phyloP scores from a whole-genome alignment of 192 early-diverging fungal species.

The Backusella morwellensis region DNA sequence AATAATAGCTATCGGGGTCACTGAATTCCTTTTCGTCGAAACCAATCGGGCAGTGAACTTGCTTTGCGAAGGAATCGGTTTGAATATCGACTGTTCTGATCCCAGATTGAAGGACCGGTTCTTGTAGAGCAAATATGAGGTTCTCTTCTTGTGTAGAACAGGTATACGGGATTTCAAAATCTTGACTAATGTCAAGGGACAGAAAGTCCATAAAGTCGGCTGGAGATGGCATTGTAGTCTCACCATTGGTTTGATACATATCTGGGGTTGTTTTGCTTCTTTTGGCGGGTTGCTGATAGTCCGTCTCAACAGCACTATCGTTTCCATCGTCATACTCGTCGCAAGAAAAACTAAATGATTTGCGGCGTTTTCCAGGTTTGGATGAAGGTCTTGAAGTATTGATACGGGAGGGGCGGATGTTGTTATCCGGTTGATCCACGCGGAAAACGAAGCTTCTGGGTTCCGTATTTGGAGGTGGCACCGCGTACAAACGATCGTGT shows the following conservation, averaged over 20 bases:
- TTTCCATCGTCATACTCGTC: neutral
- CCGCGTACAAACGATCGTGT: neutral
- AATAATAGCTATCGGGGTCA: neutral
- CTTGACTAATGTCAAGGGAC: neutral
- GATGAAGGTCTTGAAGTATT: neutral
- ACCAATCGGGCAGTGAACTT: neutral
- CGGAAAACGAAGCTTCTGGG: neutral
- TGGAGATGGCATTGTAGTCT: neutral
- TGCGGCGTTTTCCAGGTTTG: neutral
- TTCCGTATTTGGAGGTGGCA: neutral
- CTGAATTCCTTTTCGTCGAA: neutral
- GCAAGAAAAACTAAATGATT: neutral
- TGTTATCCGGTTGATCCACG: neutral
- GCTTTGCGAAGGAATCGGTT: neutral
- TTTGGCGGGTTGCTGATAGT: neutral
- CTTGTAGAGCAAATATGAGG: neutral
- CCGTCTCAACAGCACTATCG: neutral
- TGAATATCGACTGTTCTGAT: neutral
- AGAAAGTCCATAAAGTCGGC: neutral
- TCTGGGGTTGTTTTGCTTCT: neutral
- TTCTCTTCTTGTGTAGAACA: neutral
- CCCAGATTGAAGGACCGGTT: neutral
- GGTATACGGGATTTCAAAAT: neutral
- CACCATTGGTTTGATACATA: neutral
- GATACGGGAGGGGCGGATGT: neutral